These are phyloP conservation scores for Adansonia rubrostipa DNA, from an alignment of 441 rosid species.

Conservation along the genomic window DNA sequence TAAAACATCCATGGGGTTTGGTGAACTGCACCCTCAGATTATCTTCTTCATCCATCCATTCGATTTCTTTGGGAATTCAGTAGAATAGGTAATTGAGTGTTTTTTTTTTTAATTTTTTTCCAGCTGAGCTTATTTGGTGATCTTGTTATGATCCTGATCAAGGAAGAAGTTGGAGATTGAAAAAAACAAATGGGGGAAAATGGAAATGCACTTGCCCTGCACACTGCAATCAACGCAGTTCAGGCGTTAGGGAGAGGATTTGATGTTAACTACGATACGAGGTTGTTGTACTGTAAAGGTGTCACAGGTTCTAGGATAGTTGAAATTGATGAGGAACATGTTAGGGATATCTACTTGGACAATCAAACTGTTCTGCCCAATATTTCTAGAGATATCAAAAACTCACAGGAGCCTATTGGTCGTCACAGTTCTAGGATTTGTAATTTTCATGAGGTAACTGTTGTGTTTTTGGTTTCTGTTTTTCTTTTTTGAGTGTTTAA, in stretches of 20 bases:
- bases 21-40: neutral
- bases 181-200: slow-evolving; percentile 52
- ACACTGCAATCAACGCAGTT: slow-evolving; percentile 63
- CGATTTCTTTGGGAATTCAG: slow-evolving; percentile 4
- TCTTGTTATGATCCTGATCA: slow-evolving; percentile 23
- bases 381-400: slow-evolving; percentile 60
- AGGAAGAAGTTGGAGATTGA: neutral
- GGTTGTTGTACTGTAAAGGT: slow-evolving; percentile 78
- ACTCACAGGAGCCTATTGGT: slow-evolving; percentile 37
- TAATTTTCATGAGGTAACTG: slow-evolving; percentile 56
- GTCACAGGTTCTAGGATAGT: slow-evolving; percentile 54
- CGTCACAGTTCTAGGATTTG: slow-evolving; percentile 54
- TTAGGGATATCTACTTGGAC: slow-evolving; percentile 52
- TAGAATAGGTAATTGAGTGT: slow-evolving; percentile 16
- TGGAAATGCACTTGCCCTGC: slow-evolving; percentile 46
- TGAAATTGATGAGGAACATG: slow-evolving; percentile 60
- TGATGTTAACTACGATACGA: slow-evolving; percentile 72
- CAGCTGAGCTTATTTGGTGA: neutral
- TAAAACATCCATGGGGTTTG: neutral
- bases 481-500: neutral
- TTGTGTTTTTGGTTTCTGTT: neutral
- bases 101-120: neutral
- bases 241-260: slow-evolving; percentile 77
- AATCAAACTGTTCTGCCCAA: slow-evolving; percentile 44
- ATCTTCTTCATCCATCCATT: neutral